Base-by-base conservation (phyloP, 768 basidiomycete species). In the Podaxis rugospora region DNA sequence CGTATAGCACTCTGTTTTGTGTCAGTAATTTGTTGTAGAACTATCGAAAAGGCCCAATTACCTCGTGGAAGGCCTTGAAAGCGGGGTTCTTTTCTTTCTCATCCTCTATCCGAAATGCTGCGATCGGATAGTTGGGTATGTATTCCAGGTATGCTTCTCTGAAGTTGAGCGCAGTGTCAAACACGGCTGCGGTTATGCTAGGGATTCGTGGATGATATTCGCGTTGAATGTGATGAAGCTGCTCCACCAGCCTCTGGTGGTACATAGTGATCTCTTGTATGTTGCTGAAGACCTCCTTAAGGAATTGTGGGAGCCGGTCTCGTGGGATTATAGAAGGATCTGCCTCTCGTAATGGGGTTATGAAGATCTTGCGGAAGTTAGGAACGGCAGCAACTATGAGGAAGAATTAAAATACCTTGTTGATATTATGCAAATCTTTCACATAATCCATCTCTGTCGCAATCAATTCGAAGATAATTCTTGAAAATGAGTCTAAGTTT, bases 361-460 rank as follows among this genome's bases (percentile, higher is more conserved):
- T 82, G 66, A 92, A 97, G 76, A 98, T 90, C 92, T 95, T 16
- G 40, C 7, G 11, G 50, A 18, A 57, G 32, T 49, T 13, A 36
- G 16, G 23, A 47, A 1, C 13, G n/a, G 39, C n/a, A 55, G 9
- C 58, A n/a, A 7, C 4, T 14, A 51, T 9, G 5, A 27, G 28
- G 35, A 50, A 35, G 23, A 55, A 57, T 23, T 32, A 10, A 7
- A n/a, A 16, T 55, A 42, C 58, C 54, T 58, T 51, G 37, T 92
- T 89, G 54, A 97, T 89, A 56, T 88, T 92, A 71, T 95, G 91
- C 53, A 98, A 74, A 76, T 97, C 95, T 63, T 87, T 90, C n/a
- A 96, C 95, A 71, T 96, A 97, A 25, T 86, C 84, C 94, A 98
- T 98, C 74, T 98, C 95, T 62, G 90, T 90, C 70, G 96, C 92